These are phyloP conservation scores for Telfairia occidentalis DNA, from an alignment of 331 rosid genomes.

Conservation along the genomic window DNA sequence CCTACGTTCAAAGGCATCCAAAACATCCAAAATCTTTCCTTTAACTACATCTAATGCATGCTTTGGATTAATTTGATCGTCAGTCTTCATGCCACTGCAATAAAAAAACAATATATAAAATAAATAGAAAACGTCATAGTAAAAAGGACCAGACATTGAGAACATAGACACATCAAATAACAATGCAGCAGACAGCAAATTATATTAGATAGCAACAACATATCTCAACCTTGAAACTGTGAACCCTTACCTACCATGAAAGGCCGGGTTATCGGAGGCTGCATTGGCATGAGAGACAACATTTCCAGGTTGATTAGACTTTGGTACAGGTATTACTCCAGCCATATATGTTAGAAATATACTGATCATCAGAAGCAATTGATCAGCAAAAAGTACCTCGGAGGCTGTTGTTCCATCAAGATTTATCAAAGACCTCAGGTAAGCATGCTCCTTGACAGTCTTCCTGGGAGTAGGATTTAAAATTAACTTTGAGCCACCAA, in stretches of 20 bases:
- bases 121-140: neutral
- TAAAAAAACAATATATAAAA: neutral
- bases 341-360: slow-evolving; percentile 77
- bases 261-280: slow-evolving; percentile 29
- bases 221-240: slow-evolving; percentile 22
- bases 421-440: slow-evolving; percentile 51
- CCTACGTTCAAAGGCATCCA: slow-evolving; percentile 51
- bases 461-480: slow-evolving; percentile 22
- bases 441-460: slow-evolving; percentile 31
- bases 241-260: slow-evolving; percentile 99
- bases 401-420: slow-evolving; percentile 39
- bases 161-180: slow-evolving; percentile 18
- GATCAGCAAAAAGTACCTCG: slow-evolving; percentile 56
- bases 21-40: slow-evolving; percentile 49
- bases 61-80: slow-evolving; percentile 32
- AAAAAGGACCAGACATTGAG: slow-evolving; percentile 1
- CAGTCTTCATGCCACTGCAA: slow-evolving; percentile 43
- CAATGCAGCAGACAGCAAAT: slow-evolving; percentile 1
- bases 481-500: slow-evolving; percentile 23
- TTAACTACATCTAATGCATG: slow-evolving; percentile 31
- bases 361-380: slow-evolving; percentile 72
- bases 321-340: slow-evolving; percentile 57
- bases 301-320: slow-evolving; percentile 34
- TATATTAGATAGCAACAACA: slow-evolving; percentile 12
- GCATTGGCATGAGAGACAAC: slow-evolving; percentile 26